A percentile compares a stretch with the other conserved stretches of the same genome.
Evolutionary conservation across 495 filamentous ascomycete genomes (phyloP).

Genomic region (Cetradonia linearis): DNA sequence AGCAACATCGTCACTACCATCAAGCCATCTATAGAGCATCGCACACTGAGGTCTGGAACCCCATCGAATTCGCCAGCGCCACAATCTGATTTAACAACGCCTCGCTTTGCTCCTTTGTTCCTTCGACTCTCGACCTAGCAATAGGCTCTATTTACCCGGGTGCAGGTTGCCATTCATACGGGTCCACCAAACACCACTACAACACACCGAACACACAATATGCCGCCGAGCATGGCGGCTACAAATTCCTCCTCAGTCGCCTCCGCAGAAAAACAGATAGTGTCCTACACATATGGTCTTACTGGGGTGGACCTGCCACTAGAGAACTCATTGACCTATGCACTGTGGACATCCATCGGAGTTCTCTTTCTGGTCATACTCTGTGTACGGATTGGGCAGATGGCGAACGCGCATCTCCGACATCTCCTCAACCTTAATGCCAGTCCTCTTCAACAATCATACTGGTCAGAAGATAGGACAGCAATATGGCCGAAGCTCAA

Average conservation of each 20-base stretch:
- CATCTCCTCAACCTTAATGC: conserved; percentile 56
- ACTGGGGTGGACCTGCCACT: conserved; percentile 22
- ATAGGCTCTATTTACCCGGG: conserved; percentile 9
- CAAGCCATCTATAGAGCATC: background rate
- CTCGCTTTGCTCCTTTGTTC: background rate
- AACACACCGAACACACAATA: background rate
- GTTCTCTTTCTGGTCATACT: conserved; percentile 44
- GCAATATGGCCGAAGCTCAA: conserved; percentile 62
- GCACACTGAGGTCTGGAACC: background rate
- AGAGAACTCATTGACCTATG: conserved; percentile 18
- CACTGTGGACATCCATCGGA: conserved; percentile 37
- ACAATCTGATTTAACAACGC: background rate
- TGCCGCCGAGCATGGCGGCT: background rate
- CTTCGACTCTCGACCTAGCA: background rate
- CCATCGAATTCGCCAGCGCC: background rate
- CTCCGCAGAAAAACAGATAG: conserved; percentile 7
- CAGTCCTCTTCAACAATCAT: conserved; percentile 40
- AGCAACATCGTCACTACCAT: background rate
- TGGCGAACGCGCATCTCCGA: conserved; percentile 59
- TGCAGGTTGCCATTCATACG: conserved; percentile 6
- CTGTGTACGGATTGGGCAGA: conserved; percentile 46
- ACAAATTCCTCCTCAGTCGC: conserved; percentile 3
- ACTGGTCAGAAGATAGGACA: conserved; percentile 57
- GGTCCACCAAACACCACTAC: background rate
- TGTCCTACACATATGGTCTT: conserved; percentile 22